Conservation (phyloP, 805 yeast genomes). For the Yarrowia keelungensis region DNA sequence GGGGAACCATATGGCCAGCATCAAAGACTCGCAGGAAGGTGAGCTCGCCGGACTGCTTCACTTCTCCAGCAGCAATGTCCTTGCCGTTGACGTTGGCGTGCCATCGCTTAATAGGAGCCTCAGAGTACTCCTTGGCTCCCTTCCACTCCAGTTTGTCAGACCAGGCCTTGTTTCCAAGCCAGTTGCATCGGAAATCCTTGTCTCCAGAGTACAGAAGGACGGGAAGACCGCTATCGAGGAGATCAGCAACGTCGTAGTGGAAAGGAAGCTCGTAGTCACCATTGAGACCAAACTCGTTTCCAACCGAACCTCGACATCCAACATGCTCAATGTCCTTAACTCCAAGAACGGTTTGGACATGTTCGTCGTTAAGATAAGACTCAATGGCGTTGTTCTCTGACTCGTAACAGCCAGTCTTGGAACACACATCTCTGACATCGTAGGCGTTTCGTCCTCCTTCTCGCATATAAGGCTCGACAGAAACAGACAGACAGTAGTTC, state of each 20-base stretch:
- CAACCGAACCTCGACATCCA: constrained; percentile 66
- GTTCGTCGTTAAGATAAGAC: constrained; percentile 72
- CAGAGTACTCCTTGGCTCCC: constrained; percentile 60
- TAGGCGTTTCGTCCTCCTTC: constrained; percentile 66
- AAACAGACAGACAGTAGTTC: constrained; percentile 77
- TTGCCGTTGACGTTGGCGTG: constrained; percentile 49
- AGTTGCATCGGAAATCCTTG: constrained; percentile 94
- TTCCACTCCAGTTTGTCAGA: constrained; percentile 75
- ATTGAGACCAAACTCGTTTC: constrained; percentile 78
- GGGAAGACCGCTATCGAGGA: constrained; percentile 77
- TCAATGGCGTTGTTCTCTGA: constrained; percentile 70
- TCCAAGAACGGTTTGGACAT: constrained; percentile 81
- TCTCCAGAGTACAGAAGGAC: constrained; percentile 94
- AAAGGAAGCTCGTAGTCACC: constrained; percentile 96
- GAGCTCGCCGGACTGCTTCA: constrained; percentile 72
- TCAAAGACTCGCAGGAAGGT: constrained; percentile 84
- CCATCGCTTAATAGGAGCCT: constrained; percentile 51
- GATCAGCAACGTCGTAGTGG: constrained; percentile 70
- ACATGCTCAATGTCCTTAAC: constrained; percentile 69
- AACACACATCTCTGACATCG: constrained; percentile 63
- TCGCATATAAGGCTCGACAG: constrained; percentile 64
- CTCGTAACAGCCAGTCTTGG: constrained; percentile 63
- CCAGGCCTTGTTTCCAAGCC: constrained; percentile 95
- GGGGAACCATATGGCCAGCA: constrained; percentile 98
- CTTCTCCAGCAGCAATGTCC: constrained; percentile 65